A percentile compares a stretch with the other conserved stretches of the same genome.
These are phyloP conservation scores for Meira nashicola DNA, from an alignment of 1,284 basidiomycete genomes.

Conservation along the genomic window DNA sequence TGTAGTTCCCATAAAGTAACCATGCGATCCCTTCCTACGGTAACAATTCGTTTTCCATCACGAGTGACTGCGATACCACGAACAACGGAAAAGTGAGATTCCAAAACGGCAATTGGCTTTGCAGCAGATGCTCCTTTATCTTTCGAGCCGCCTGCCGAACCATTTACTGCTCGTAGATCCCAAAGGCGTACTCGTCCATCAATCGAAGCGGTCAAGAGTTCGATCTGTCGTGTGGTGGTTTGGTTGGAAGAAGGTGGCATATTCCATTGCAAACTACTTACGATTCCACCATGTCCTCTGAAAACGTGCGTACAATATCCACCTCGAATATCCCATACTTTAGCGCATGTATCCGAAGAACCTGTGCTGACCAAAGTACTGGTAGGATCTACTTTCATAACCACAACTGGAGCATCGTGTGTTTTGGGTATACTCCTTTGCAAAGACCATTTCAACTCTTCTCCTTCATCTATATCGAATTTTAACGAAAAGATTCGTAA, in stretches of 20 bases:
- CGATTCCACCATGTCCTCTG: constrained; percentile 84
- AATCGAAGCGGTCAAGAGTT: constrained; percentile 79
- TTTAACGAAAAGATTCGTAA: constrained; percentile 58
- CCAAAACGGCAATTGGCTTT: constrained; percentile 21
- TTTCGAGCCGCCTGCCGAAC: constrained; percentile 24
- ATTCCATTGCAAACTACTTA: constrained; percentile 67
- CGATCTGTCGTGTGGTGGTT: constrained; percentile 55
- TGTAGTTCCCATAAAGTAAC: constrained; percentile 32
- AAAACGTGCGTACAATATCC: constrained; percentile 92
- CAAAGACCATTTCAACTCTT: constrained; percentile 42
- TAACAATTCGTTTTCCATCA: constrained; percentile 35
- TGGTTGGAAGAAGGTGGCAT: neutral
- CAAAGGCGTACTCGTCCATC: constrained; percentile 47
- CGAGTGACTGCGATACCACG: constrained; percentile 35
- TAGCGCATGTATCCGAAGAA: constrained; percentile 89
- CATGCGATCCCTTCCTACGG: constrained; percentile 40
- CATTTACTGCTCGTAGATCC: constrained; percentile 32
- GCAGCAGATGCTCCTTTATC: neutral
- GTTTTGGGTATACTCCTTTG: constrained; percentile 72
- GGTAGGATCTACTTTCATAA: constrained; percentile 71
- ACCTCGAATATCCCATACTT: constrained; percentile 86
- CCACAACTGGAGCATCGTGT: constrained; percentile 87
- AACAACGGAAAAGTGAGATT: constrained; percentile 46
- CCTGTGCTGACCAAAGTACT: constrained; percentile 88
- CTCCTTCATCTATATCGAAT: constrained; percentile 13